Evolutionary conservation across 2,329 filamentous ascomycete species (phyloP).

Genomic region (Pestalotiopsis sp.): DNA sequence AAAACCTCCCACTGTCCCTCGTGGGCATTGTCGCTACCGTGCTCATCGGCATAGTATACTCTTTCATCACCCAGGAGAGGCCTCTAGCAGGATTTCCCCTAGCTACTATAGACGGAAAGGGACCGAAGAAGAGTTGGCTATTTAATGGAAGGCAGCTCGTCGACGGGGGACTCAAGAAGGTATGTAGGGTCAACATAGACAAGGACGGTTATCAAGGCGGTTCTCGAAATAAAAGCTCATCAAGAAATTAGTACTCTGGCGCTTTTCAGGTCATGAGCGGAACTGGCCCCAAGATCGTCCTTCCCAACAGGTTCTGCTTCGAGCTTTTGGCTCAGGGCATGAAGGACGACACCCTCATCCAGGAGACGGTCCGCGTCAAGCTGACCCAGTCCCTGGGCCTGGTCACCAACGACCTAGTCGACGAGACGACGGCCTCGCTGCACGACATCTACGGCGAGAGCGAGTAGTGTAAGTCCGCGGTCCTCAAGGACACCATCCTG

Average conservation of each 20-base stretch:
- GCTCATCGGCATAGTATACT: slow-evolving; percentile 26
- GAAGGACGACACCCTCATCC: slow-evolving; percentile 24
- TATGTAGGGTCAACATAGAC: slow-evolving; percentile 14
- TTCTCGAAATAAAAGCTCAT: slow-evolving; percentile 14
- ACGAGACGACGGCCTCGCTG: slow-evolving; percentile 32
- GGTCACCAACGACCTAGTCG: slow-evolving; percentile 34
- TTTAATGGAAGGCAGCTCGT: slow-evolving; percentile 24
- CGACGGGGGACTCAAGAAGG: slow-evolving; percentile 24
- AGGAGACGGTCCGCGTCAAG: slow-evolving; percentile 32
- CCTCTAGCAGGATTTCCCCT: slow-evolving; percentile 29
- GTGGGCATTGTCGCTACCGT: slow-evolving; percentile 26
- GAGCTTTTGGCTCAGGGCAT: slow-evolving; percentile 26
- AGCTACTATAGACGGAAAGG: slow-evolving; percentile 24
- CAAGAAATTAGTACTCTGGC: slow-evolving; percentile 24
- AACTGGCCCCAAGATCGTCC: slow-evolving; percentile 31
- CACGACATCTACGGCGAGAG: slow-evolving; percentile 31
- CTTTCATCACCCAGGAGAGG: slow-evolving; percentile 23
- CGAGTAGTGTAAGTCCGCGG: slow-evolving; percentile 39
- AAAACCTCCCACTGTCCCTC: slow-evolving; percentile 28
- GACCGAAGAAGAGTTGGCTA: slow-evolving; percentile 29
- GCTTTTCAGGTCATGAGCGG: slow-evolving; percentile 33
- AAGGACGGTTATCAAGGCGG: not conserved
- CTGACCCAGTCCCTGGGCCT: slow-evolving; percentile 33
- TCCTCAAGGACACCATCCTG: slow-evolving; percentile 37
- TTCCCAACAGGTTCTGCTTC: slow-evolving; percentile 33